Conservation (phyloP, 148 eudicot species). For the Chenopodium suecicum region DNA sequence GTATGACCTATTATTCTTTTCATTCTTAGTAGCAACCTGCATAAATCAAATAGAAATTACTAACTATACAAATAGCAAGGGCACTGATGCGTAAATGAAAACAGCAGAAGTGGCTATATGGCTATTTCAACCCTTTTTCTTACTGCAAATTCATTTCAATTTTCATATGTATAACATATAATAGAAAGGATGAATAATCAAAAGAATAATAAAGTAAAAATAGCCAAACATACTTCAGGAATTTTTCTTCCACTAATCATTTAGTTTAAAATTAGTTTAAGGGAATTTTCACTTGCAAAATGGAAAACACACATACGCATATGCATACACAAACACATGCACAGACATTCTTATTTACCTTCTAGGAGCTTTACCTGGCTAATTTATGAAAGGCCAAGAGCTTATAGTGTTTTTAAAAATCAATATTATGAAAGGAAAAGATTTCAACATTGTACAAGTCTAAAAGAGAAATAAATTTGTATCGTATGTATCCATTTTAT, state of each 20-base stretch:
- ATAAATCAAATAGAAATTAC: slow-evolving; percentile 19
- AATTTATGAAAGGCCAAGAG: too few relatives aligned
- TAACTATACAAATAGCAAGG: background rate
- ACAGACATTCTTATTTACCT: too few relatives aligned
- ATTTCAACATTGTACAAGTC: too few relatives aligned
- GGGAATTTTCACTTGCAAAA: background rate
- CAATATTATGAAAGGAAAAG: too few relatives aligned
- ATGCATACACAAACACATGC: background rate
- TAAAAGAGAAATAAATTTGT: too few relatives aligned
- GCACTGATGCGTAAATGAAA: background rate
- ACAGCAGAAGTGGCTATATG: background rate
- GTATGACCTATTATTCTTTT: slow-evolving; percentile 49
- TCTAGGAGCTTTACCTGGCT: too few relatives aligned
- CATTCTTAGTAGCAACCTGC: slow-evolving; percentile 67
- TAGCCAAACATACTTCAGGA: background rate
- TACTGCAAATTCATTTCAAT: background rate
- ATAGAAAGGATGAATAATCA: background rate
- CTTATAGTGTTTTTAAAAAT: too few relatives aligned
- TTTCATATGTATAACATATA: background rate
- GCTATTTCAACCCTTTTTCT: background rate
- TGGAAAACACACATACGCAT: background rate
- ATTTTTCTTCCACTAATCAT: background rate
- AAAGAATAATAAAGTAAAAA: background rate
- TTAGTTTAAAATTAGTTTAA: background rate
- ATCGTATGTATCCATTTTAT: too few relatives aligned